Percentiles rank a stretch among this genome's conserved stretches.
Conservation (phyloP, 192 early-diverging fungal genomes). For the Geranomyces michiganensis region DNA sequence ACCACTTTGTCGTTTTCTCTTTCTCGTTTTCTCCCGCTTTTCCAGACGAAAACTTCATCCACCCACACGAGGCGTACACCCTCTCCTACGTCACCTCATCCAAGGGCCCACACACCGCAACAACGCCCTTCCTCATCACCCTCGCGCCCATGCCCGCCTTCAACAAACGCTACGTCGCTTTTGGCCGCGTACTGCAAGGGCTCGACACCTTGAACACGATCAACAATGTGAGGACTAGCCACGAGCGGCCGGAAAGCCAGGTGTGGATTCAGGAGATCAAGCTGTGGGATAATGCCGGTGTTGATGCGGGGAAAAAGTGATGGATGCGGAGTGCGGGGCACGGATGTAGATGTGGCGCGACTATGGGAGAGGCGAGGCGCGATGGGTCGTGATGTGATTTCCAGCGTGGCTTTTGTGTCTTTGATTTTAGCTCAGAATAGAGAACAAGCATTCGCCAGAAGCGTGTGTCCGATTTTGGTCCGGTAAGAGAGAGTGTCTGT, state of each 20-base stretch:
- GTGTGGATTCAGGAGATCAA: slow-evolving; percentile 22
- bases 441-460: no score
- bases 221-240: slow-evolving; percentile 31
- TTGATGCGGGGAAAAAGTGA: no score
- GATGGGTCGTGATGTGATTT: no score
- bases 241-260: slow-evolving; percentile 41
- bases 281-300: slow-evolving; percentile 11
- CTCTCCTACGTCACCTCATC: slow-evolving; percentile 46
- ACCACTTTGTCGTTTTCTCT: no score
- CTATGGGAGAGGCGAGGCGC: no score
- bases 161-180: slow-evolving; percentile 52
- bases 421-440: no score
- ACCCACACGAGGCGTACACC: slow-evolving; percentile 44
- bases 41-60: slow-evolving; percentile 59
- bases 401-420: no score
- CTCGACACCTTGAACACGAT: slow-evolving; percentile 38
- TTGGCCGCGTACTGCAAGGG: slow-evolving; percentile 53
- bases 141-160: slow-evolving; percentile 48
- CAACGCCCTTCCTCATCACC: slow-evolving; percentile 50
- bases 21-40: background rate
- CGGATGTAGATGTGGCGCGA: no score
- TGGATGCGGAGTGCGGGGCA: no score
- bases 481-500: no score
- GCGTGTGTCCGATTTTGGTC: no score
- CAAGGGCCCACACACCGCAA: slow-evolving; percentile 44